Evolutionary conservation across 352 stramenopile genomes (phyloP).

Genomic region (Thraustochytrium sp.): DNA sequence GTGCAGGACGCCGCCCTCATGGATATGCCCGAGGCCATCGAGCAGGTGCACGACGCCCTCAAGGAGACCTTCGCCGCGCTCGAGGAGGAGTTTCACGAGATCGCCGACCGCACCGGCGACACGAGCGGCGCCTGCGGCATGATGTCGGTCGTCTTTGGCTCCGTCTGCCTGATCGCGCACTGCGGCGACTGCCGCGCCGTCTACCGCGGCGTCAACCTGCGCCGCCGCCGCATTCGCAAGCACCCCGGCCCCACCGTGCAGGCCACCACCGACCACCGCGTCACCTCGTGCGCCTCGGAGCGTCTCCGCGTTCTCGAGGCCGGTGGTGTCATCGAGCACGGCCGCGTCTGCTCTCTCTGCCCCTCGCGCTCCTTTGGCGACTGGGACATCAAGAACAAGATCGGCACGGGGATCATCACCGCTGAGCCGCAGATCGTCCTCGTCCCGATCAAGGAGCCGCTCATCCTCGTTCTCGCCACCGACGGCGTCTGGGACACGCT

Average conservation of each 20-base stretch:
- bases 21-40: not conserved
- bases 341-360: not conserved
- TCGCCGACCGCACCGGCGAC: slow-evolving; percentile 8
- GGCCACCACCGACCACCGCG: slow-evolving; percentile 9
- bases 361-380: slow-evolving; percentile 31
- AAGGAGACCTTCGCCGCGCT: slow-evolving; percentile 3
- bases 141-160: not conserved
- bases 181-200: slow-evolving; percentile 29
- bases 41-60: not conserved
- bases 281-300: not conserved
- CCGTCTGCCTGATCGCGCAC: not conserved
- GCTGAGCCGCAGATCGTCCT: not conserved
- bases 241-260: not conserved
- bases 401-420: not conserved
- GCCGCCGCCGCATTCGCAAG: not conserved
- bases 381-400: slow-evolving; percentile 16
- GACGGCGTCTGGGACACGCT: slow-evolving; percentile 28
- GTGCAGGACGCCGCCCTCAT: not conserved
- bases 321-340: not conserved
- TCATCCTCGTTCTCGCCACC: not conserved
- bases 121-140: slow-evolving; percentile 28
- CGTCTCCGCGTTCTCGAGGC: not conserved
- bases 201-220: not conserved
- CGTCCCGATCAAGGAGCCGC: not conserved
- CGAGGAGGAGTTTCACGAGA: not conserved